Percentiles rank a stretch among this genome's conserved stretches.
phyloP scores from a whole-genome alignment of 169 alveolate species.

The Cryptosporidium meleagridis region DNA sequence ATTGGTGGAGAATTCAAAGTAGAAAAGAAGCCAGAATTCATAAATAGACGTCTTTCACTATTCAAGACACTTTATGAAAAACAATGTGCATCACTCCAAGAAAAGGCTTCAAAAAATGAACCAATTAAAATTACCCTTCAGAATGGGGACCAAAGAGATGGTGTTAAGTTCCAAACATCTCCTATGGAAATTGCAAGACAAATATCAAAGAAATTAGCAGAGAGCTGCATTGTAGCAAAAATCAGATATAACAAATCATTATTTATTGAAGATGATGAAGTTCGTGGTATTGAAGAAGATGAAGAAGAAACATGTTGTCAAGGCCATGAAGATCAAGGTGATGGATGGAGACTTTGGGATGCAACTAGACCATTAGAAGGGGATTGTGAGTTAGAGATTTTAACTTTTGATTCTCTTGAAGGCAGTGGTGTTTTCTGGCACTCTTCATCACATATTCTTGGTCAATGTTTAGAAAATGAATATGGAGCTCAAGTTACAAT shows the following conservation, averaged over 20 bases:
- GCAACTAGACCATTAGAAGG: constrained; percentile 96
- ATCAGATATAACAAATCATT: constrained; percentile 82
- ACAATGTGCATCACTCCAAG: constrained; percentile 80
- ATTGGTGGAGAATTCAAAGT: constrained; percentile 86
- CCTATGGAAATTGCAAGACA: constrained; percentile 91
- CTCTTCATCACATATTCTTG: constrained; percentile 97
- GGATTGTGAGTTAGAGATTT: constrained; percentile 90
- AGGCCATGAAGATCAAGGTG: constrained; percentile 23
- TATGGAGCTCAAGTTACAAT: constrained; percentile 97
- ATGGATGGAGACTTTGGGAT: constrained; percentile 93
- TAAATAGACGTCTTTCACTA: constrained; percentile 83
- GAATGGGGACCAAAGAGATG: constrained; percentile 90
- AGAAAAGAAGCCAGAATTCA: constrained; percentile 84
- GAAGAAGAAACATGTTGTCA: constrained; percentile 78
- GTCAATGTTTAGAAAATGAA: constrained; percentile 89
- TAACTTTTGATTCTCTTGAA: constrained; percentile 92
- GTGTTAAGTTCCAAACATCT: constrained; percentile 90
- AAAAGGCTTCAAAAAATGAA: constrained; percentile 76
- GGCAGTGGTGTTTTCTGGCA: constrained; percentile 98
- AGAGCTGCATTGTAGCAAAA: constrained; percentile 91
- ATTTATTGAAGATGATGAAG: constrained; percentile 79
- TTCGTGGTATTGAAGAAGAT: constrained; percentile 88
- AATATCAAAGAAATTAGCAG: constrained; percentile 90
- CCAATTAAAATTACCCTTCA: constrained; percentile 89
- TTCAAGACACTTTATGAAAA: constrained; percentile 84